Conservation (phyloP, 768 basidiomycete genomes). For the Leccinum barrowsii region DNA sequence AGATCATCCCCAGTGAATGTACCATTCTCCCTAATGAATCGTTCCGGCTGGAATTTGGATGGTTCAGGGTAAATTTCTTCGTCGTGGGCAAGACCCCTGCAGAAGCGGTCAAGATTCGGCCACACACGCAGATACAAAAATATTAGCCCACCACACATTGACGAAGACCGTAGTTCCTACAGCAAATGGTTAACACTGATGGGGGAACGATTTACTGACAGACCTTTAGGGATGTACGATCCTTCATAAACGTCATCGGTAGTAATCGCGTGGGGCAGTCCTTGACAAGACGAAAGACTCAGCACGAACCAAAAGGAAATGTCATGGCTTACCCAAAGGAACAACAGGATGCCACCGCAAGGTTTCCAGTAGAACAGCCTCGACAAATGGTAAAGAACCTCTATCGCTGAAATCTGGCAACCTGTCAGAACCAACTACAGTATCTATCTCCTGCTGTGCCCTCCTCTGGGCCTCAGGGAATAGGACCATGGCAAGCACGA, state of each 20-base stretch:
- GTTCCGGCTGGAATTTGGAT: constrained; percentile 38
- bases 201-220: not conserved
- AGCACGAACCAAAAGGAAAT: not conserved
- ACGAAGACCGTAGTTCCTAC: constrained; percentile 18
- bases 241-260: constrained; percentile 25
- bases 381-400: constrained; percentile 22
- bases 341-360: constrained; percentile 22
- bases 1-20: constrained; percentile 4
- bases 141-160: constrained; percentile 20
- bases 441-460: constrained; percentile 25
- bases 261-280: constrained; percentile 20
- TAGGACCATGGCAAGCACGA: constrained; percentile 29
- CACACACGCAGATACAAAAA: not conserved
- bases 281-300: constrained; percentile 10
- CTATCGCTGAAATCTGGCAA: constrained; percentile 24
- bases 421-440: constrained; percentile 17
- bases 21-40: constrained; percentile 30
- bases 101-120: not conserved
- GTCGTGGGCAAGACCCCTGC: constrained; percentile 40
- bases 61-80: constrained; percentile 38
- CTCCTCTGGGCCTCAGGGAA: constrained; percentile 22
- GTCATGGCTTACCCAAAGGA: constrained; percentile 19
- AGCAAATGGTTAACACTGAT: not conserved
- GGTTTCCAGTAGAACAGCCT: constrained; percentile 22
- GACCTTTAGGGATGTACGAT: constrained; percentile 23